Conservation (phyloP, 345 rosid species). For the Salix purpurea region DNA sequence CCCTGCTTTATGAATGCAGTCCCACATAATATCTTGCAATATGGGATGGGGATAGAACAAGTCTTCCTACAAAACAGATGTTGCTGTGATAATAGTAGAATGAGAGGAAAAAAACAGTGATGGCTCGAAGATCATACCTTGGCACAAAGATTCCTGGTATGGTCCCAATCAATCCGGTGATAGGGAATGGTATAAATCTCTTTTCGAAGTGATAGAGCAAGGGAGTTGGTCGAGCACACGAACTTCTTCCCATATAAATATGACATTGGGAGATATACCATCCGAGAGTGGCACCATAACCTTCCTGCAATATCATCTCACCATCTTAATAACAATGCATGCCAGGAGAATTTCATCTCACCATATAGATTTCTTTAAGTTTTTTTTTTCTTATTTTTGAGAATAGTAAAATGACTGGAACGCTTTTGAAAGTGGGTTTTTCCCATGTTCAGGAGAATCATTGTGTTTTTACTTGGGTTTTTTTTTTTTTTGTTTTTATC, state of each 20-base stretch:
- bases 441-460: too few relatives aligned
- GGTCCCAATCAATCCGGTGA: conserved; percentile 49
- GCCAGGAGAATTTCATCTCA: too few relatives aligned
- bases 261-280: conserved; percentile 59
- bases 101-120: neutral
- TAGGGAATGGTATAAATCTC: conserved; percentile 53
- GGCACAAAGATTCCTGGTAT: conserved; percentile 39
- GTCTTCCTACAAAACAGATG: conserved; percentile 47
- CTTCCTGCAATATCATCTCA: conserved; percentile 30
- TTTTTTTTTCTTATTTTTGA: too few relatives aligned
- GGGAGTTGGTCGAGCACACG: conserved; percentile 39
- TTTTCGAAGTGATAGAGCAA: conserved; percentile 42
- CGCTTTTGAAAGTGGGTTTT: too few relatives aligned
- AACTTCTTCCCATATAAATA: conserved; percentile 61
- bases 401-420: too few relatives aligned
- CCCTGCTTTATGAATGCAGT: conserved; percentile 29
- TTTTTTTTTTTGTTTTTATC: too few relatives aligned
- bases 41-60: conserved; percentile 42
- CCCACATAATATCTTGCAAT: conserved; percentile 61
- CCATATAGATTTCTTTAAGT: too few relatives aligned
- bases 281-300: conserved; percentile 45
- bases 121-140: conserved; percentile 27
- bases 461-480: too few relatives aligned
- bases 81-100: neutral
- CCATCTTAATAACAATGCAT: too few relatives aligned